phyloP scores from a whole-genome alignment of 176 grass and related monocot genomes.

The Raddia guianensis region DNA sequence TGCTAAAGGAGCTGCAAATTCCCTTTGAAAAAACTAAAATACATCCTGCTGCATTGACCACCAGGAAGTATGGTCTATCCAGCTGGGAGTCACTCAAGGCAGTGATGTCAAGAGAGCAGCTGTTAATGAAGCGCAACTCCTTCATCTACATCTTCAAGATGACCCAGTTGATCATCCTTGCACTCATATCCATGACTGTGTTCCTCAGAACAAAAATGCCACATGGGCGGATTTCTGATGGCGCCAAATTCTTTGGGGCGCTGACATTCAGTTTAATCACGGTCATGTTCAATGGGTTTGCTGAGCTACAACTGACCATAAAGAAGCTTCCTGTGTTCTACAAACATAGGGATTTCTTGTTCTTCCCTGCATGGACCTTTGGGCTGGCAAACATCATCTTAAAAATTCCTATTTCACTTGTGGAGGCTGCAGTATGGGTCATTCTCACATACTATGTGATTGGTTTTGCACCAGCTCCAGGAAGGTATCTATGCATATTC shows the following conservation, averaged over 20 bases:
- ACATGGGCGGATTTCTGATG: slow-evolving; percentile 30
- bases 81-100: slow-evolving; percentile 57
- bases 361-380: slow-evolving; percentile 62
- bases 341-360: slow-evolving; percentile 65
- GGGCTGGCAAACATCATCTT: slow-evolving; percentile 50
- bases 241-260: slow-evolving; percentile 49
- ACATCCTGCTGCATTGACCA: slow-evolving; percentile 51
- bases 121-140: slow-evolving; percentile 69
- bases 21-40: slow-evolving; percentile 44
- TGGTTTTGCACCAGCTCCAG: slow-evolving; percentile 60
- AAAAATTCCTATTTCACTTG: slow-evolving; percentile 56
- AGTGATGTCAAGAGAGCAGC: slow-evolving; percentile 47
- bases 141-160: slow-evolving; percentile 64
- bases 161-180: slow-evolving; percentile 53
- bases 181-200: slow-evolving; percentile 54
- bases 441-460: slow-evolving; percentile 61
- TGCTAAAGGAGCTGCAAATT: slow-evolving; percentile 47
- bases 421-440: slow-evolving; percentile 57
- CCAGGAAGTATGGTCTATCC: slow-evolving; percentile 44
- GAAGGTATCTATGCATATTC: slow-evolving; percentile 39
- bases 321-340: slow-evolving; percentile 64
- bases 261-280: slow-evolving; percentile 50
- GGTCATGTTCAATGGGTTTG: slow-evolving; percentile 58
- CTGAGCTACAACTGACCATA: slow-evolving; percentile 53
- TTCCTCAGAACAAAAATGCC: slow-evolving; percentile 63